Evolutionary conservation across 148 eudicot species (phyloP), one percentile per base, ranked within the genome.

Genomic region (Persicaria tinctoria): DNA sequence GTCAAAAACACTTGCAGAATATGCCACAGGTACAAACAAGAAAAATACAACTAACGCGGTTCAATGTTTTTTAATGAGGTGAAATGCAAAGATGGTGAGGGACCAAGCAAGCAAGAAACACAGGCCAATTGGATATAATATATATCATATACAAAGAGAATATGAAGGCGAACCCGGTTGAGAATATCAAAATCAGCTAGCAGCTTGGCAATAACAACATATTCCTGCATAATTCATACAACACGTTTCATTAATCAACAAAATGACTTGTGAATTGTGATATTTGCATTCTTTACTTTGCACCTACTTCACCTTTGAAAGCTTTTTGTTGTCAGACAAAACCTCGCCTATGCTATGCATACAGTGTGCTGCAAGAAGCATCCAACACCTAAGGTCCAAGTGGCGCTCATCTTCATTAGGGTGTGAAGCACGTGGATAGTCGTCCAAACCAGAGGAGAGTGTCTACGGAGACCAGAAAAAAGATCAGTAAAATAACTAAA

Each of bases 381-480:
- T 95, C 99, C 99, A 95, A 74, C 97, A 95, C 87, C 97, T 90
- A 76, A 95, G 97, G 79, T 95, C 99, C 89, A 95, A 68, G 81
- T 95, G 99, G 32, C 99, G 92, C 87, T 95, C 99, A 32, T 95
- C 99, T 46, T 87, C 89, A 76, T 80, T 90, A 51, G 99, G 99
- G 78, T 95, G 97, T 57, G 99, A 95, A 73, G 99, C 97, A 73
- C 99, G 99, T 70, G 99, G 99, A 84, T 95, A 95, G 77, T 95
- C 99, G 86, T 95, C 99, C 84, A 95, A 85, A 73, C 99, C 99
- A 51, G 99, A 95, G 50, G 93, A 84, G 60, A 95, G 81, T 32
- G 94, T 83, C 99, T 95, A 86, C 5, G 78, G 47, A 81, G 68
- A 79, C 63, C 77, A 75, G 48, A 51, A 70, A 48, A 47, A 8